Evolutionary conservation across 495 filamentous ascomycete species (phyloP).

Genomic region (Aspergillus taichungensis): DNA sequence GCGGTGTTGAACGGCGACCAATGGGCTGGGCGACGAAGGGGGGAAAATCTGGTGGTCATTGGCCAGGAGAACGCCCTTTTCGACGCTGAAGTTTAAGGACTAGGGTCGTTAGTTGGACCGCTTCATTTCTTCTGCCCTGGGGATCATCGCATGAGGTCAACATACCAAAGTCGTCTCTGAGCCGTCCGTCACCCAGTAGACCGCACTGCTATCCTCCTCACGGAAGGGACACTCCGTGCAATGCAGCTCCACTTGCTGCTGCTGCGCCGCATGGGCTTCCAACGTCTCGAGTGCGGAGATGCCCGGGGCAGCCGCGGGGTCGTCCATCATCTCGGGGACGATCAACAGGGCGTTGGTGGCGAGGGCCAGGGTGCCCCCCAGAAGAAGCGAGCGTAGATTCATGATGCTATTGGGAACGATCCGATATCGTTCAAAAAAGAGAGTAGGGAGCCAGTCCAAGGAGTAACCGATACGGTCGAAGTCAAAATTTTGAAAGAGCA

Average conservation of each 20-base stretch:
- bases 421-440: too few relatives aligned
- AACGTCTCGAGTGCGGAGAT: conserved; percentile 21
- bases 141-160: conserved; percentile 8
- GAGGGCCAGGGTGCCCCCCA: conserved; percentile 34
- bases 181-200: conserved; percentile 27
- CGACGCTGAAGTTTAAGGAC: conserved; percentile 35
- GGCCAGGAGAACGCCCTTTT: conserved; percentile 33
- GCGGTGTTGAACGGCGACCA: conserved; percentile 28
- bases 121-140: conserved; percentile 4
- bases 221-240: conserved; percentile 43
- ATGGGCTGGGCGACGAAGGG: conserved; percentile 23
- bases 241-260: conserved; percentile 27
- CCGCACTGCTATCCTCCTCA: conserved; percentile 20
- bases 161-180: conserved; percentile 32
- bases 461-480: too few relatives aligned
- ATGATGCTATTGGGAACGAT: conserved; percentile 16
- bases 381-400: conserved; percentile 34
- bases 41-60: conserved; percentile 46
- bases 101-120: conserved; percentile 5
- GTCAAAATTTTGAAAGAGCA: too few relatives aligned
- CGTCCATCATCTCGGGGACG: conserved; percentile 29
- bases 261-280: conserved; percentile 19
- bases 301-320: conserved; percentile 17
- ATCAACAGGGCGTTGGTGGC: conserved; percentile 41
- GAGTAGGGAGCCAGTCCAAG: too few relatives aligned